Evolutionary conservation across 345 rosid genomes (phyloP), one percentile per base, ranked within the genome.

Genomic region (Schrenkiella parvula): DNA sequence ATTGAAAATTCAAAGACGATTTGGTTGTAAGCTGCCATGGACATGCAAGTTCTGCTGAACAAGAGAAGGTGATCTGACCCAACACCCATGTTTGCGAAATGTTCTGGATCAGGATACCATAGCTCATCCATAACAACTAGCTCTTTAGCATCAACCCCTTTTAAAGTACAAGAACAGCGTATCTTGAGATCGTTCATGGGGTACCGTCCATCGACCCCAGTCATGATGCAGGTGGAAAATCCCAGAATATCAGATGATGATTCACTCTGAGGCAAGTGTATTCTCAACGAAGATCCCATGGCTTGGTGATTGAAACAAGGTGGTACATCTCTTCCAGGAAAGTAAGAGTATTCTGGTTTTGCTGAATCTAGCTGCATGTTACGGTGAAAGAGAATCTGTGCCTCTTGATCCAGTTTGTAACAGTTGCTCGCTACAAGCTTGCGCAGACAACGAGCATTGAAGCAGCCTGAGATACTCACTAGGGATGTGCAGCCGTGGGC

Each of bases 51-150:
- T 61, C 74, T 68, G 56, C 74, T 75, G 59, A 75, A 75, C 63
- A 68, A 68, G 19, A 75, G 79, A 21, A 75, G 74, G 31, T 75
- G 79, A 26, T 75, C 79, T 53, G 74, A 31, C 25, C 17, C 70
- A 53, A 68, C 52, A 44, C 15, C 23, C 74, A 68, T 60, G 57
- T 68, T 12, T 37, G 19, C 28, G 56, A 68, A 75, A 41, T 69
- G 70, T 34, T 68, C 28, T 68, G 70, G 79, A 62, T 75, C 64
- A 54, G 70, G 65, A 75, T 68, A 75, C 79, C 79, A 75, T 32
- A 68, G 7, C 58, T 75, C 79, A 54, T 68, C 74, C 79, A 75
- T 61, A 34, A 62, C 69, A 8, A 60, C 28, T 3, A 62, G 70
- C 51, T 62, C 58, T 19, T 12, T 2, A 68, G 26, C 64, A 37